phyloP scores from a whole-genome alignment of 2,329 filamentous ascomycete genomes.

The Scortechinia acanthostroma region DNA sequence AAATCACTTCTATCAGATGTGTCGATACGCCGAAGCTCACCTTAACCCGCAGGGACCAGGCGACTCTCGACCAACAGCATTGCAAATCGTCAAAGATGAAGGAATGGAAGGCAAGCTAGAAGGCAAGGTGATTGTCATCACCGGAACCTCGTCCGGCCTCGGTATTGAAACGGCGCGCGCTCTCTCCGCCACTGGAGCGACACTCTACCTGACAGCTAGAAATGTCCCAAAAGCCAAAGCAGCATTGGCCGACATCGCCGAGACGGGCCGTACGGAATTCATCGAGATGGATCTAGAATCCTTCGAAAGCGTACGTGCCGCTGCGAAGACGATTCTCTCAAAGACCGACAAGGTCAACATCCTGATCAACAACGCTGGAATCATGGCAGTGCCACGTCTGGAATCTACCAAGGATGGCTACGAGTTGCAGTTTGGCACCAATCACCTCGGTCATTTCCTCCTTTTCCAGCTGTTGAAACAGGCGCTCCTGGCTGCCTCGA shows the following conservation, averaged over 20 bases:
- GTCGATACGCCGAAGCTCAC: conserved; percentile 10
- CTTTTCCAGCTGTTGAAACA: conserved; percentile 39
- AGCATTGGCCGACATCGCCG: conserved; percentile 17
- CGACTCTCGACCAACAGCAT: conserved; percentile 28
- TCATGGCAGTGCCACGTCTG: conserved; percentile 27
- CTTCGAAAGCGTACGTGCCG: conserved; percentile 20
- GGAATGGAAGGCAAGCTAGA: conserved; percentile 18
- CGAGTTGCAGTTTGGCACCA: conserved; percentile 42
- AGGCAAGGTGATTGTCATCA: conserved; percentile 29
- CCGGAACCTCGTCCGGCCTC: conserved; percentile 31
- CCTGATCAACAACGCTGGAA: conserved; percentile 33
- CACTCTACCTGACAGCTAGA: conserved; percentile 30
- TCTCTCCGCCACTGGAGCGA: conserved; percentile 32
- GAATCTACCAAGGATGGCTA: conserved; percentile 31
- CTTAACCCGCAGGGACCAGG: conserved; percentile 18
- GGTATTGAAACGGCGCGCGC: conserved; percentile 33
- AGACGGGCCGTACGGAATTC: conserved; percentile 19
- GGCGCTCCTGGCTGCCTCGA: conserved; percentile 26
- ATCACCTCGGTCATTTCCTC: conserved; percentile 45
- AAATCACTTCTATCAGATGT: conserved; percentile 5
- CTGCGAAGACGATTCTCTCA: conserved; percentile 17
- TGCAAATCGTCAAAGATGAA: conserved; percentile 27
- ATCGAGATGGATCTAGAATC: conserved; percentile 18
- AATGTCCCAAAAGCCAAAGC: conserved; percentile 27
- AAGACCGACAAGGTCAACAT: conserved; percentile 14